phyloP scores from a whole-genome alignment of 352 stramenopile species.

The Phytophthora tentaculata region DNA sequence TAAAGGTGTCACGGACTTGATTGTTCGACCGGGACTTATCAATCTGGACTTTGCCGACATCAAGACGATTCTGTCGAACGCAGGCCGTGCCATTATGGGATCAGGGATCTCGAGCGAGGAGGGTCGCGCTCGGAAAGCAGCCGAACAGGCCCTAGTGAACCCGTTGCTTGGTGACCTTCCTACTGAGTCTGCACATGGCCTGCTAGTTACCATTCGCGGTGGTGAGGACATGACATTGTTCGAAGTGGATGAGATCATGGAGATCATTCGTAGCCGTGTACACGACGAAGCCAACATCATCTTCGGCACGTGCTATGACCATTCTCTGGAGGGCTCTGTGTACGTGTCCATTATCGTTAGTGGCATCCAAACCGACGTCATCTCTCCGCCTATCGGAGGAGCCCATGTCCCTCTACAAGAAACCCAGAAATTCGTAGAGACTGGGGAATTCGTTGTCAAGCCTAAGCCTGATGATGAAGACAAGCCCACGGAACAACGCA shows the following conservation, averaged over 20 bases:
- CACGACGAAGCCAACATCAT: constrained; percentile 90
- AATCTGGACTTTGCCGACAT: constrained; percentile 99
- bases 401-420: constrained; percentile 57
- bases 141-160: constrained; percentile 94
- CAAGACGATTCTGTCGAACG: constrained; percentile 94
- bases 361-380: constrained; percentile 86
- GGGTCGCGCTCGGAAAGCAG: constrained; percentile 89
- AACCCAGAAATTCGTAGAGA: constrained; percentile 27
- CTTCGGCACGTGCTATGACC: constrained; percentile 89
- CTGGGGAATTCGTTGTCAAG: constrained; percentile 24
- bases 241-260: constrained; percentile 92
- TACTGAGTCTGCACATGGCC: constrained; percentile 91
- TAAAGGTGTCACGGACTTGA: constrained; percentile 96
- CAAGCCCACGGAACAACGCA: constrained; percentile 35
- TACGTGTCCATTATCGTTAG: constrained; percentile 91
- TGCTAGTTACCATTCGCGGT: constrained; percentile 96
- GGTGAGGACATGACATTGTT: constrained; percentile 94
- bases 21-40: constrained; percentile 96
- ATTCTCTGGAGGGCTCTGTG: constrained; percentile 80
- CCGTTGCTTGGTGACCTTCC: constrained; percentile 94
- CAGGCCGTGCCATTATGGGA: constrained; percentile 96
- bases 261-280: constrained; percentile 83
- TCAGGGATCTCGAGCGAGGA: constrained; percentile 83
- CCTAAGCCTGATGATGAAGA: constrained; percentile 20
- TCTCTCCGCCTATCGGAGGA: constrained; percentile 73